phyloP scores from a whole-genome alignment of 2,329 filamentous ascomycete genomes.

The Aspergillus sp. region DNA sequence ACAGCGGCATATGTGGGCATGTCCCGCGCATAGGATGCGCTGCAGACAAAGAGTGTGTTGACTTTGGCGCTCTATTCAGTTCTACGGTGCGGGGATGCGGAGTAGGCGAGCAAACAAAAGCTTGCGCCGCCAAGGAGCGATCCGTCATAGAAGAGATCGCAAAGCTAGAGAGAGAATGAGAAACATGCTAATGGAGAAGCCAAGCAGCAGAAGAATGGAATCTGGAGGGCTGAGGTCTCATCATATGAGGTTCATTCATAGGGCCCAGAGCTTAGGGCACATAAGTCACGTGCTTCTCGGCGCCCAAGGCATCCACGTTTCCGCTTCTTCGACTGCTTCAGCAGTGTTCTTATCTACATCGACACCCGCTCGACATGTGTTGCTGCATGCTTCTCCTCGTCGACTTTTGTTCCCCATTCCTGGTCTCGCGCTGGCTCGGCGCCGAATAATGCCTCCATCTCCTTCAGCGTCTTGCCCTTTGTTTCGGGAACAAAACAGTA shows the following conservation, averaged over 20 bases:
- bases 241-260: neutral
- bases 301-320: neutral
- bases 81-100: no score
- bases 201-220: no score
- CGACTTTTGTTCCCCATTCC: neutral
- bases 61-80: no score
- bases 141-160: no score
- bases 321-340: neutral
- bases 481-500: slow-evolving; percentile 30
- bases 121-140: no score
- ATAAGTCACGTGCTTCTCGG: neutral
- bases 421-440: neutral
- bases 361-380: neutral
- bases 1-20: no score
- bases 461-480: slow-evolving; percentile 28
- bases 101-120: no score
- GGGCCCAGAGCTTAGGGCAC: neutral
- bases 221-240: neutral
- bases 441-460: slow-evolving; percentile 26
- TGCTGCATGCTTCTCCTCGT: neutral
- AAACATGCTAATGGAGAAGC: no score
- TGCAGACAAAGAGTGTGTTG: no score
- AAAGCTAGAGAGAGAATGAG: no score
- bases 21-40: no score
- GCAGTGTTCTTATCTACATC: neutral